Evolutionary conservation across 1,139 yeast species (phyloP).

Genomic region (Yamadazyma triangularis): DNA sequence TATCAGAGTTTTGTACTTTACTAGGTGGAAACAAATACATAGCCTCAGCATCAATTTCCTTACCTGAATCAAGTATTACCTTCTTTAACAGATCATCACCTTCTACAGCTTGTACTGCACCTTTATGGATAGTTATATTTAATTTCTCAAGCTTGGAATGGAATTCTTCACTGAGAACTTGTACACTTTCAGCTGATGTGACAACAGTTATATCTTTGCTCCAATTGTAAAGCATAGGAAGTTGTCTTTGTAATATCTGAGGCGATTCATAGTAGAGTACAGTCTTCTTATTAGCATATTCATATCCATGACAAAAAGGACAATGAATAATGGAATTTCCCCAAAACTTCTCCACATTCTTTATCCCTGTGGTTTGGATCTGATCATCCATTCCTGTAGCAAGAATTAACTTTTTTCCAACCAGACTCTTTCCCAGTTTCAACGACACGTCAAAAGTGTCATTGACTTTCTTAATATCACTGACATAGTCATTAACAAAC

Average conservation of each 20-base stretch:
- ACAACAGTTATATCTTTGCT: constrained; percentile 1
- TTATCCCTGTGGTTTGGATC: constrained; percentile 1
- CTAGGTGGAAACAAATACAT: constrained; percentile 3
- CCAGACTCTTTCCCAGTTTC: background rate
- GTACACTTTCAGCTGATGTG: background rate
- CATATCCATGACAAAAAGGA: constrained; percentile 8
- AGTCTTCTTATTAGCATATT: constrained; percentile 2
- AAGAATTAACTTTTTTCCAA: constrained; percentile 3
- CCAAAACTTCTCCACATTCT: constrained; percentile 4
- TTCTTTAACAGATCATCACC: constrained; percentile 1
- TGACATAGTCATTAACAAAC: background rate
- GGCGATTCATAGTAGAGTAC: constrained; percentile 2
- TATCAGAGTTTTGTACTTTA: constrained; percentile 1
- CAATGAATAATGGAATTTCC: constrained; percentile 5
- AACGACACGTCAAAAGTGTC: background rate
- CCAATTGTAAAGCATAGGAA: constrained; percentile 6
- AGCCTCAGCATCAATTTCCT: constrained; percentile 1
- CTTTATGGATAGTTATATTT: background rate
- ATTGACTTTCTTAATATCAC: background rate
- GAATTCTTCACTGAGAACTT: constrained; percentile 1
- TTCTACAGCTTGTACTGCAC: constrained; percentile 1
- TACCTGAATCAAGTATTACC: constrained; percentile 2
- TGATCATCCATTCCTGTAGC: constrained; percentile 6
- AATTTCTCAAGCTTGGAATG: background rate
- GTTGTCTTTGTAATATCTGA: constrained; percentile 1